Evolutionary conservation across 805 yeast genomes (phyloP).

Genomic region (Candida ipomoeae): DNA sequence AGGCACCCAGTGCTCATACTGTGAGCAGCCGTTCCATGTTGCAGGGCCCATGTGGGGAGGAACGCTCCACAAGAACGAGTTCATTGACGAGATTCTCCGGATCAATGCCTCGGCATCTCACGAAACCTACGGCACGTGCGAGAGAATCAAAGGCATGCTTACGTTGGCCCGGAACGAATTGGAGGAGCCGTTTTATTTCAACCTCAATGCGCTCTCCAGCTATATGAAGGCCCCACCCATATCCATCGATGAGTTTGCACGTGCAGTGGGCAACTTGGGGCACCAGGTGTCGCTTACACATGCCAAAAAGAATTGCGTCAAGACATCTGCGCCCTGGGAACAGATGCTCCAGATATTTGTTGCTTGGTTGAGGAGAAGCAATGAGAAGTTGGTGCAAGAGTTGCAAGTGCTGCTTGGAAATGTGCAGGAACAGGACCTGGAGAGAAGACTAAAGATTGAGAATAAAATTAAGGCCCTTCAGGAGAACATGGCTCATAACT

Average conservation of each 20-base stretch:
- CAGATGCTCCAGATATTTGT: conserved; percentile 69
- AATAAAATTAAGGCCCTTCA: conserved; percentile 22
- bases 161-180: conserved; percentile 77
- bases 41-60: conserved; percentile 99
- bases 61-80: conserved; percentile 62
- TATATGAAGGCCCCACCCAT: conserved; percentile 81
- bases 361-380: conserved; percentile 47
- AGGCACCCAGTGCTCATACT: conserved; percentile 60
- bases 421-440: conserved; percentile 10
- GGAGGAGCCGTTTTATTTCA: conserved; percentile 69
- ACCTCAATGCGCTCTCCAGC: conserved; percentile 72
- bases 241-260: conserved; percentile 61
- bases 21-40: conserved; percentile 66
- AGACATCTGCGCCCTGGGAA: conserved; percentile 87
- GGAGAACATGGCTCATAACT: conserved; percentile 31
- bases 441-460: conserved; percentile 10
- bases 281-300: conserved; percentile 83
- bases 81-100: conserved; percentile 60
- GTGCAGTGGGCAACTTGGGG: conserved; percentile 84
- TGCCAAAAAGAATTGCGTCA: conserved; percentile 78
- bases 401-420: conserved; percentile 11
- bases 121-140: conserved; percentile 67
- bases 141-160: conserved; percentile 89
- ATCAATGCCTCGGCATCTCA: conserved; percentile 48
- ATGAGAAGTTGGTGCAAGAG: conserved; percentile 25